Evolutionary conservation across 192 early-diverging fungal genomes (phyloP), one percentile per base, ranked within the genome.

Genomic region (Kickxella alabastrina): DNA sequence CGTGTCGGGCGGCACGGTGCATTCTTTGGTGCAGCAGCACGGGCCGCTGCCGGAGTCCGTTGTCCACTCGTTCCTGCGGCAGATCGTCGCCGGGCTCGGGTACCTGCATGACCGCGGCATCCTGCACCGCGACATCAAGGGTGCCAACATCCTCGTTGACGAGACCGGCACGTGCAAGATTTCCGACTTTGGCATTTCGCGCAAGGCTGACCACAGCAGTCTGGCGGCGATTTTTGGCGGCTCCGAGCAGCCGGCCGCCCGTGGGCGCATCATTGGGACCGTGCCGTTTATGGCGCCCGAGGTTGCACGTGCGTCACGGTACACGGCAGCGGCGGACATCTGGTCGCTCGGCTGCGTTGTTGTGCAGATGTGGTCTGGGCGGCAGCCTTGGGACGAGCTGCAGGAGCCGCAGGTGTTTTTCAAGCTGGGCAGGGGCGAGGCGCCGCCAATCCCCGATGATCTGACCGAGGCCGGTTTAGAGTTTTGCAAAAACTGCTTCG

Each of bases 251-350:
- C 41, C 28, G n/a, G 38, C 44, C 52, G 32, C 43, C 25, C 13
- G 26, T 14, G 13, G 21, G 23, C 82, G 55, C 1, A 57, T 90
- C 13, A 79, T 87, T 51, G 90, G 90, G 10, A 84, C 92, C 0
- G 80, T 94, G 9, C 90, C 86, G 24, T 97, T 91, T 82, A 97
- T 98, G 94, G 93, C 95, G 23, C 95, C 95, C 10, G 95, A 98
- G 62, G 91, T 95, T 3, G 89, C 88, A 0, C 82, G 83, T 2
- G 79, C 76, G 15, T 80, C 84, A 19, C 87, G 81, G 14, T 97
- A 98, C 59, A 83, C 83, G 39, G 92, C 88, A 26, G 97, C 93
- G 52, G 87, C 92, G 4, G 96, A 98, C 59, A 91, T 98, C 35
- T 98, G 96, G 82, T 79, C 80, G 50, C 75, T 88, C 38, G 87